Evolutionary conservation across 2,329 filamentous ascomycete genomes (phyloP), one percentile per base, ranked within the genome.

Genomic region (Rhinocladiella mackenziei): DNA sequence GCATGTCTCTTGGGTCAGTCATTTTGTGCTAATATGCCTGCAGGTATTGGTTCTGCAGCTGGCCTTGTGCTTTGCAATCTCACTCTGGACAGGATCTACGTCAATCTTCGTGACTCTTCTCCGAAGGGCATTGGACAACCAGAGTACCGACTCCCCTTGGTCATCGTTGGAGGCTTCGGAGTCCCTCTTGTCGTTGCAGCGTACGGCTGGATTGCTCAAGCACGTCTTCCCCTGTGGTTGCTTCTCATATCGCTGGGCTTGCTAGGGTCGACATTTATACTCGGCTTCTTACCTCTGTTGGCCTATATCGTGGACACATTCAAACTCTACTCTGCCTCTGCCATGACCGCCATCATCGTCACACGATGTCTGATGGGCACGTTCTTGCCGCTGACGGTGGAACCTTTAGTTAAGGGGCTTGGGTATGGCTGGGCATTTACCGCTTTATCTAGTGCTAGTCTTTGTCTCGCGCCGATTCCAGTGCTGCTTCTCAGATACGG

Each of bases 111-210:
- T n/a, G n/a, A n/a, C 33, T 49, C 53, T 8, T 50, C 51, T 14
- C 65, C 65, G 43, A 54, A 60, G 11, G 60, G 61, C 26, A 48
- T 58, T 7, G 58, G 61, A 14, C 55, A 66, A 2, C 68, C 68
- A 2, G 64, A 71, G 52, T 66, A 65, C 43, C 60, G 67, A 2
- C 67, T 77, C 1, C 67, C 68, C 0, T 66, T 73, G 2, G 70
- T 74, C 50, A 63, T 73, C 8, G 39, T 71, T 0, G 74, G 73
- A 6, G 66, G 66, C 2, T 53, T 69, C 4, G 56, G 69, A 11
- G 35, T 54, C 14, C 23, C 55, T 0, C 14, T 54, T 17, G 32
- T 50, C n/a, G 42, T 54, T 9, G 41, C 43, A 4, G 15, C 40
- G 3, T 58, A 56, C 46, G 56, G 56, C 10, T 58, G 51, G 55